Base-by-base conservation (phyloP, 2,329 filamentous ascomycete species). In the Xylaria arbuscula region DNA sequence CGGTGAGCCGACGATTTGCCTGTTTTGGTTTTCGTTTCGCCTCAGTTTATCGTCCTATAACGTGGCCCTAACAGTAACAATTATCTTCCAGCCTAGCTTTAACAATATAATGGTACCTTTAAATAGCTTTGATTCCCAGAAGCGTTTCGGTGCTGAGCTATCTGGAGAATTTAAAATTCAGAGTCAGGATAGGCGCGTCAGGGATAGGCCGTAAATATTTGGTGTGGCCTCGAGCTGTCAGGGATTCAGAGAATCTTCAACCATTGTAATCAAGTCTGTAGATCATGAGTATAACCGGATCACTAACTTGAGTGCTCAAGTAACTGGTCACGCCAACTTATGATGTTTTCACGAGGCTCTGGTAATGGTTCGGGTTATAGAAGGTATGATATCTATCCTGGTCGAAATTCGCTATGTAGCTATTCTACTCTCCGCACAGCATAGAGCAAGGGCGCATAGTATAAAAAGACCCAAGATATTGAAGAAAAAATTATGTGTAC, bases 401-500 rank as follows among this genome's bases (percentile, higher is more conserved):
- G 3, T 15, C n/a, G 13, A 36, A 15, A 7, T 7, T 48, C 22
- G 19, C 45, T 36, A 54, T 22, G 32, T 22, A 22, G 36, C n/a
- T 38, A 55, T 5, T 22, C 17, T 6, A 38, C 51, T 38, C 34
- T 22, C n/a, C n/a, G n/a, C 36, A 42, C 54, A 28, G 19, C 54
- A 42, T 24, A 28, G 22, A 22, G 36, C 28, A 47, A 38, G 22
- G 36, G 22, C 19, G 34, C 1, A 15, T 7, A 57, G 38, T 48
- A 58, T 22, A 63, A 4, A 22, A 19, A 47, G 45, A 28, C 45
- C 10, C n/a, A 60, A 9, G 34, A 45, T 50, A 58, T 50, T 8
- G 13, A 45, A 17, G n/a, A 45, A 45, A 1, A 58, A 55, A 19
- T 58, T 62, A 67, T 62, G 32, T 62, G 32, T 36, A 65, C 54